Conservation (phyloP, 257 asterid species). For the Fraxinus excelsior region DNA sequence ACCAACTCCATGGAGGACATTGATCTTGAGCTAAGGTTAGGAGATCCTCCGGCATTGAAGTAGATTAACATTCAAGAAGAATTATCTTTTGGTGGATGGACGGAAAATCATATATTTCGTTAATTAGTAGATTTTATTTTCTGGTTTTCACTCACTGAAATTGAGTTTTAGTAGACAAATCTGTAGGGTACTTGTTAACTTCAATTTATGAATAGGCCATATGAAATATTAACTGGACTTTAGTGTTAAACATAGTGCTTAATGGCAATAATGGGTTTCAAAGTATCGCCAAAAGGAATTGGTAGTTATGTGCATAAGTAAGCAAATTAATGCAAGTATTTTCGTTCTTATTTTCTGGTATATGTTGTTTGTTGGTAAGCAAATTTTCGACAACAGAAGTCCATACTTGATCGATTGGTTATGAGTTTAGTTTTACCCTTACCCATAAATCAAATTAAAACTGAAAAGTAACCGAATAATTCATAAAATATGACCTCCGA, state of each 20-base stretch:
- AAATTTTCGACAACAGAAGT: too few relatives aligned
- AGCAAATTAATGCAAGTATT: not conserved
- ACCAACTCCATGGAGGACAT: slow-evolving; percentile 39
- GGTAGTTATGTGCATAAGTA: not conserved
- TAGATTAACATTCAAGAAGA: slow-evolving; percentile 15
- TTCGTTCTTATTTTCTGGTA: not conserved
- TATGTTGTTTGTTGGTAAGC: too few relatives aligned
- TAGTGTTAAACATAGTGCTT: not conserved
- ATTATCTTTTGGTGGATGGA: not conserved
- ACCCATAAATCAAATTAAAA: too few relatives aligned
- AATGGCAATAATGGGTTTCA: not conserved
- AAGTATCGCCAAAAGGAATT: not conserved
- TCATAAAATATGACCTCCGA: too few relatives aligned
- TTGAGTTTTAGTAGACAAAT: not conserved
- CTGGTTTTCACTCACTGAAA: not conserved
- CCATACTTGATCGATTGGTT: too few relatives aligned
- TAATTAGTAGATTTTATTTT: not conserved
- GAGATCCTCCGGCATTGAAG: slow-evolving; percentile 45
- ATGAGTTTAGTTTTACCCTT: too few relatives aligned
- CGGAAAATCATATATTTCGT: not conserved
- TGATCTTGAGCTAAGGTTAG: slow-evolving; percentile 83
- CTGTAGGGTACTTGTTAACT: not conserved
- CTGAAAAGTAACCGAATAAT: too few relatives aligned
- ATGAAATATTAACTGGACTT: not conserved
- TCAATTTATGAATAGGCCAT: not conserved